These are phyloP conservation scores for Fraxinus angustifolia DNA, from an alignment of 305 asterid species.

Conservation along the genomic window DNA sequence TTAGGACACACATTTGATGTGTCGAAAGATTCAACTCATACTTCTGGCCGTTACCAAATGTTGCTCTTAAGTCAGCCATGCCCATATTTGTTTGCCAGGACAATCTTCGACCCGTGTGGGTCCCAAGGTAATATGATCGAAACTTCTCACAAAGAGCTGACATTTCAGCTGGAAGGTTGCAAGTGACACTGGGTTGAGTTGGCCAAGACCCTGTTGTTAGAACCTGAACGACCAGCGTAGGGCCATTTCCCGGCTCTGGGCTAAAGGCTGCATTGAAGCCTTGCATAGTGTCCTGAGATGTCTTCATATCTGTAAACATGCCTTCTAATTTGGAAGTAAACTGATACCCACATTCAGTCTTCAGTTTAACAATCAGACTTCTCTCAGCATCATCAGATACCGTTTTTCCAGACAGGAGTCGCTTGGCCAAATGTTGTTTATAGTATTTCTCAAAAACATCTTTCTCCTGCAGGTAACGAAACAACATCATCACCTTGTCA, in stretches of 20 bases:
- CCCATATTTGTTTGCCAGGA: constrained; percentile 59
- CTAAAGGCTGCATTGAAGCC: constrained; percentile 37
- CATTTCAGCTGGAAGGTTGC: constrained; percentile 50
- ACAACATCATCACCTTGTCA: constrained; percentile 56
- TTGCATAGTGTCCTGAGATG: constrained; percentile 53
- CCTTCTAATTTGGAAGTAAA: constrained; percentile 58
- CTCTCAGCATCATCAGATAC: constrained; percentile 53
- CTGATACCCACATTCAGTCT: constrained; percentile 57
- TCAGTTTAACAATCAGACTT: constrained; percentile 51
- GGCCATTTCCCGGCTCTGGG: constrained; percentile 32
- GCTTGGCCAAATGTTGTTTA: constrained; percentile 54
- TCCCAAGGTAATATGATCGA: constrained; percentile 50
- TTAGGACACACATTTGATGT: constrained; percentile 52
- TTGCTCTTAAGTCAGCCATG: constrained; percentile 42
- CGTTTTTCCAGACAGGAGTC: constrained; percentile 49
- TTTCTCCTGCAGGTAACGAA: constrained; percentile 58
- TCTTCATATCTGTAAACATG: constrained; percentile 60
- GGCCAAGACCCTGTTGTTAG: constrained; percentile 60
- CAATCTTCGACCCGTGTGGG: constrained; percentile 47
- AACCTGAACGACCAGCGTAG: constrained; percentile 47
- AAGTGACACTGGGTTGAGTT: constrained; percentile 41
- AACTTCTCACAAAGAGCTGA: constrained; percentile 42
- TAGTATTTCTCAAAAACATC: constrained; percentile 56
- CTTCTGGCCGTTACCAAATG: constrained; percentile 41
- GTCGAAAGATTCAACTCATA: constrained; percentile 49